Evolutionary conservation across 352 stramenopile species (phyloP).

Genomic region (Phytophthora pseudosyringae): DNA sequence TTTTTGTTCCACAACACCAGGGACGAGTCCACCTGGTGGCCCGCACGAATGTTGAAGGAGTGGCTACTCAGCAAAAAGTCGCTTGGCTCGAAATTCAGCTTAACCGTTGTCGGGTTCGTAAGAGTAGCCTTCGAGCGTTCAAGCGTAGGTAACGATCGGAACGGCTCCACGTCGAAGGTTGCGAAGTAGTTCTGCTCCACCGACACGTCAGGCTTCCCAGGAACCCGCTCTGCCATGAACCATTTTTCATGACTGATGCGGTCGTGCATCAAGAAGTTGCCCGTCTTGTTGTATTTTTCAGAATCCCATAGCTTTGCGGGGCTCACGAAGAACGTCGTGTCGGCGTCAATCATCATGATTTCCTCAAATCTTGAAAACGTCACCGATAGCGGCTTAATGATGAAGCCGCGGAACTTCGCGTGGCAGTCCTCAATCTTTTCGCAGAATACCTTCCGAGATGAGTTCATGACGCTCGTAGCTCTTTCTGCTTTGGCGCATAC

Average conservation of each 20-base stretch:
- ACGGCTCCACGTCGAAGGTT: slow-evolving; percentile 33
- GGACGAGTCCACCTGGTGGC: slow-evolving; percentile 57
- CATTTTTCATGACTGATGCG: slow-evolving; percentile 46
- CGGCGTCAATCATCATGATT: slow-evolving; percentile 69
- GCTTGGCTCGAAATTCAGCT: slow-evolving; percentile 37
- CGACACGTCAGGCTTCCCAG: slow-evolving; percentile 22
- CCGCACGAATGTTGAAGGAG: slow-evolving; percentile 44
- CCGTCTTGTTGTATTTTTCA: slow-evolving; percentile 51
- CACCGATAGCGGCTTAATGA: slow-evolving; percentile 62
- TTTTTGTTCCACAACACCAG: slow-evolving; percentile 58
- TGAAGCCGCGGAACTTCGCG: slow-evolving; percentile 54
- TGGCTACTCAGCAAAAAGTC: slow-evolving; percentile 42
- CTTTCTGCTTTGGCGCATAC: slow-evolving; percentile 29
- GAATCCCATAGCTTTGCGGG: slow-evolving; percentile 52
- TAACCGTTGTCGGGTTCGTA: slow-evolving; percentile 27
- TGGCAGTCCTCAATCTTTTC: slow-evolving; percentile 41
- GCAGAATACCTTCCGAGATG: slow-evolving; percentile 50
- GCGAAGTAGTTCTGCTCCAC: slow-evolving; percentile 40
- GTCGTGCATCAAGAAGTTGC: slow-evolving; percentile 69
- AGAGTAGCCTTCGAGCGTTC: slow-evolving; percentile 25
- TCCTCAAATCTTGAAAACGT: slow-evolving; percentile 66
- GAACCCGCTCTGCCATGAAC: slow-evolving; percentile 34
- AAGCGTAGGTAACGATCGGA: slow-evolving; percentile 27
- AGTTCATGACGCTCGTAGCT: slow-evolving; percentile 32
- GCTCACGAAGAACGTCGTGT: slow-evolving; percentile 64